phyloP scores from a whole-genome alignment of 1,284 basidiomycete species.

The Sutorius eximius region DNA sequence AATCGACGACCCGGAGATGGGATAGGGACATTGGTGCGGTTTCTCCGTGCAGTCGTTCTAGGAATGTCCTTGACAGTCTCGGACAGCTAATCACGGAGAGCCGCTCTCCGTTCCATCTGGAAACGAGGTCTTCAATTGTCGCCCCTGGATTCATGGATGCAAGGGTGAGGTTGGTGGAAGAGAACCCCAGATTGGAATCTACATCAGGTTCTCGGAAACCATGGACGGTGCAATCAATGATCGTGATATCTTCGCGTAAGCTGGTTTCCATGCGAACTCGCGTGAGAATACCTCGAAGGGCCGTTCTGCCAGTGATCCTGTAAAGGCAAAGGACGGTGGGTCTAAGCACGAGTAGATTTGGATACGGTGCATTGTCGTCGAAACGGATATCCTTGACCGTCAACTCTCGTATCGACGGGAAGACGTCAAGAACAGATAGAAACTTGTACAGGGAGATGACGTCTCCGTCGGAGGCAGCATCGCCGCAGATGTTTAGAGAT shows the following conservation, averaged over 20 bases:
- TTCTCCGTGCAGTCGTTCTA: background rate
- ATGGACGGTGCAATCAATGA: slow-evolving; percentile 5
- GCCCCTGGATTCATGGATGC: background rate
- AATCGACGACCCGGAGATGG: slow-evolving; percentile 7
- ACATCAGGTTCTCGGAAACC: background rate
- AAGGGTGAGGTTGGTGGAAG: slow-evolving; percentile 3
- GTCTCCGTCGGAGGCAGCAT: background rate
- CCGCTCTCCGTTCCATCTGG: slow-evolving; percentile 6
- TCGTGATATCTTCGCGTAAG: slow-evolving; percentile 1
- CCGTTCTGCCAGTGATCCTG: slow-evolving; percentile 2
- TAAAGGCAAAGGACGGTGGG: background rate
- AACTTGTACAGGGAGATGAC: slow-evolving; percentile 9
- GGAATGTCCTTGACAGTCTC: slow-evolving; percentile 4
- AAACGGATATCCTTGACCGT: slow-evolving; percentile 14
- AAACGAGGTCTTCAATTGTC: slow-evolving; percentile 12
- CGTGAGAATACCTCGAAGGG: slow-evolving; percentile 8
- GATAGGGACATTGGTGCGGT: background rate
- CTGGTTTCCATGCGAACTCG: background rate
- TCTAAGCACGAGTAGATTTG: background rate
- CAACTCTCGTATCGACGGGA: slow-evolving; percentile 4
- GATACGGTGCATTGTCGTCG: background rate
- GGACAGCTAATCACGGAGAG: slow-evolving; percentile 12
- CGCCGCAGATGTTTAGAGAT: slow-evolving; percentile 8
- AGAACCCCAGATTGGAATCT: background rate
- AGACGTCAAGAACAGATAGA: background rate